A percentile compares a stretch with the other conserved stretches of the same genome.
Evolutionary conservation across 1,284 basidiomycete genomes (phyloP).

Genomic region (Marasmius sp.): DNA sequence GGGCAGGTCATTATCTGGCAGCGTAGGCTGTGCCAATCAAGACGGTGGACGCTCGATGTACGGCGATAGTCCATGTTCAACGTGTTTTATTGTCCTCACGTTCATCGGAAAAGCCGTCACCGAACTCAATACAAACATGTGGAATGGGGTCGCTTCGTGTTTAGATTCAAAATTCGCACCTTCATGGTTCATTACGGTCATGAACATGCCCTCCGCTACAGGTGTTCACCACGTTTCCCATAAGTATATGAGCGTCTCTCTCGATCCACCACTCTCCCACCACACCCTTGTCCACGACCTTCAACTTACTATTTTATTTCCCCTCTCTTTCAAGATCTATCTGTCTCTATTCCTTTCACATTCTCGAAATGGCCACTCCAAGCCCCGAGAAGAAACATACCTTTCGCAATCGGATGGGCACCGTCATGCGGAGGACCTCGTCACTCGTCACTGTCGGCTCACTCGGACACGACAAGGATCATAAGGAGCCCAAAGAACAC

Average conservation of each 20-base stretch:
- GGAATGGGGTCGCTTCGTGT: background rate
- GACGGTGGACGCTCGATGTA: too few relatives aligned
- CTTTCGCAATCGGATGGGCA: conserved; percentile 5
- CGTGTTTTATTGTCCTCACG: too few relatives aligned
- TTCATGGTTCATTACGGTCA: background rate
- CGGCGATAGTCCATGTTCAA: too few relatives aligned
- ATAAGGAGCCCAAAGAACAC: background rate
- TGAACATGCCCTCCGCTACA: background rate
- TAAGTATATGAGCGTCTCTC: background rate
- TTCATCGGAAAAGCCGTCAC: too few relatives aligned
- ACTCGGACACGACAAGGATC: background rate
- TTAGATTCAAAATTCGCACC: background rate
- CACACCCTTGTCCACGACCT: background rate
- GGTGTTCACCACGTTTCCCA: background rate
- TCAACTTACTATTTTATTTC: background rate
- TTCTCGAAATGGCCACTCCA: background rate
- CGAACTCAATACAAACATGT: background rate
- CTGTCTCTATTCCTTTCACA: background rate
- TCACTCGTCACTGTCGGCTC: background rate
- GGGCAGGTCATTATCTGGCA: too few relatives aligned
- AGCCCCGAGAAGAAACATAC: background rate
- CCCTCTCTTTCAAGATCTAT: background rate
- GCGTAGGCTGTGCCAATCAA: too few relatives aligned
- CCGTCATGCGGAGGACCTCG: conserved; percentile 7
- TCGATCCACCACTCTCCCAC: background rate